Evolutionary conservation across 2,329 filamentous ascomycete genomes (phyloP), one percentile per base, ranked within the genome.

Genomic region (Neofusicoccum cordaticola): DNA sequence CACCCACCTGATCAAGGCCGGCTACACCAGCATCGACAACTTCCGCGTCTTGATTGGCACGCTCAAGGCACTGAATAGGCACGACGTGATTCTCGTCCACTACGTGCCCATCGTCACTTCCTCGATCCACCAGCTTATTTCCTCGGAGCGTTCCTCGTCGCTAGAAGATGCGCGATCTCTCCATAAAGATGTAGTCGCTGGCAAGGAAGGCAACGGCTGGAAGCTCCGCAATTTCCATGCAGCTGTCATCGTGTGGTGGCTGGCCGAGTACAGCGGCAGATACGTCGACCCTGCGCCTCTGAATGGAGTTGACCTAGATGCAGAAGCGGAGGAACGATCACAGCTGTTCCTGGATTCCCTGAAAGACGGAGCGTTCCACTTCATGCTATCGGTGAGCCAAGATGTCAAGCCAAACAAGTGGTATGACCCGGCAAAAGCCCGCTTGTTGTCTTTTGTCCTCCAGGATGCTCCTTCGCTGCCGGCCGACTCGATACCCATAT

Each of bases 351-450:
- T 89, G 62, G 87, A 91, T 61, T 86, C 90, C 2, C 79, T 98
- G 6, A 91, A 93, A 71, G 93, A 98, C 68, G 93, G 93, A 4
- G 93, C 92, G 4, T 91, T 99, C 68, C 93, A 98, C 73, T 96
- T 97, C 72, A 86, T 98, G 68, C 84, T 99, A 17, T 90, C 92
- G 0, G 84, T 97, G 52, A 91, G 92, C 62, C 88, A 92, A 35
- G 93, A 96, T 72, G 86, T 94, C 62, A 91, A 89, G 69, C 86
- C 89, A 3, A 86, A 90, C 42, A 89, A 93, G 69, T 97, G 93
- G 92, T 89, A 93, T 69, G 93, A 98, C 73, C 90, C 93, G 11
- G 90, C 92, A 31, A 90, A 93, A 66, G 87, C 88, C 62, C 92
- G 92, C 66, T 85, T 99, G 75, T 88, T 95, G 35, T 85, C 89